Conservation (phyloP, 2,329 filamentous ascomycete species). For the Tolypocladium pustulatum region DNA sequence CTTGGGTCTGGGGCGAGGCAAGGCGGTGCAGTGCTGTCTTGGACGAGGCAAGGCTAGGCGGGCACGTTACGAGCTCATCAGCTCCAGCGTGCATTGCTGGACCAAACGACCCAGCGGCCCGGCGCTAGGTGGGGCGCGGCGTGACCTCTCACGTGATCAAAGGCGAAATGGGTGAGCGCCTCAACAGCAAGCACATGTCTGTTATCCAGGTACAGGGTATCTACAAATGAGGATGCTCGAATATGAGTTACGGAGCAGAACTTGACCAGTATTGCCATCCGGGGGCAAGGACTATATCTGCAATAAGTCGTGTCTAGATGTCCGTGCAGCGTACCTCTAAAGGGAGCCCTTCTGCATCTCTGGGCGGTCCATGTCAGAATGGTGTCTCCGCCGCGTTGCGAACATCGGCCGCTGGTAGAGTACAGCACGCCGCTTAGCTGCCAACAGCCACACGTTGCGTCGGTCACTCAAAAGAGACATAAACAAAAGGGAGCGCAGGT, state of each 20-base stretch:
- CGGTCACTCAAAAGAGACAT: background rate
- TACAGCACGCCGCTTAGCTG: background rate
- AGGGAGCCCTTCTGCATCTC: too few relatives aligned
- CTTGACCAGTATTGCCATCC: too few relatives aligned
- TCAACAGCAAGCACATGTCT: background rate
- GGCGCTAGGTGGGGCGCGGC: background rate
- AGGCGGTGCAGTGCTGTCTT: background rate
- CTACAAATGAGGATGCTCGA: too few relatives aligned
- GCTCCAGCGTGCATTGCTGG: background rate
- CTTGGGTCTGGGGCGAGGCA: background rate
- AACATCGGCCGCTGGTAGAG: too few relatives aligned
- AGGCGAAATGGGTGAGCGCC: background rate
- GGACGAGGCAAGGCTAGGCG: background rate
- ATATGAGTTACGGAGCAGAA: too few relatives aligned
- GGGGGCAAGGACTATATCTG: too few relatives aligned
- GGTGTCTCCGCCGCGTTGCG: too few relatives aligned
- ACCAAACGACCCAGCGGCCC: background rate
- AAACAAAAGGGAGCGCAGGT: background rate
- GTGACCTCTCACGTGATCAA: background rate
- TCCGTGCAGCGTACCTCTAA: too few relatives aligned
- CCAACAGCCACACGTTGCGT: background rate
- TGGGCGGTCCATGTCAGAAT: too few relatives aligned
- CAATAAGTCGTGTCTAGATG: too few relatives aligned
- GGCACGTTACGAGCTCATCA: background rate
- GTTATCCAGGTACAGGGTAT: too few relatives aligned